Percentiles rank a stretch among this genome's conserved stretches.
Conservation (phyloP, 2,329 filamentous ascomycete species). For the Botrytis medusae region DNA sequence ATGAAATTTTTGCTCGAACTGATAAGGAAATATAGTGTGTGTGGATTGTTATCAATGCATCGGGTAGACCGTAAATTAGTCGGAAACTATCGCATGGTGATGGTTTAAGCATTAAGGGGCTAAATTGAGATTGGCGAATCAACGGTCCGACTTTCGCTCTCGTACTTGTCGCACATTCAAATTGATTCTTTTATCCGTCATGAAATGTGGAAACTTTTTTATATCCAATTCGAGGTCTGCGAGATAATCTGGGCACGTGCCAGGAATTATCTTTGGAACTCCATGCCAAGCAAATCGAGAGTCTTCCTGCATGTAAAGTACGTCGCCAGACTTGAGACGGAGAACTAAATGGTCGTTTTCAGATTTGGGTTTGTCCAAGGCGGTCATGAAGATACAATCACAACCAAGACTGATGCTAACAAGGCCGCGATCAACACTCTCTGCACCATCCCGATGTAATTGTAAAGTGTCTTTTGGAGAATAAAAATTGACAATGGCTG, state of each 20-base stretch:
- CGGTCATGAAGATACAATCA: constrained; percentile 84
- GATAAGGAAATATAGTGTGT: constrained; percentile 3
- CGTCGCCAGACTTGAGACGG: constrained; percentile 79
- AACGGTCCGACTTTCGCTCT: constrained; percentile 33
- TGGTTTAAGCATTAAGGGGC: not conserved
- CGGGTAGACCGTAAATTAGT: not conserved
- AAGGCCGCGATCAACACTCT: constrained; percentile 74
- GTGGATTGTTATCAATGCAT: constrained; percentile 9
- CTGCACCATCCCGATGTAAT: constrained; percentile 91
- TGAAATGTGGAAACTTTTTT: constrained; percentile 77
- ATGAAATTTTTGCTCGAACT: not conserved
- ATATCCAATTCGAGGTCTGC: constrained; percentile 65
- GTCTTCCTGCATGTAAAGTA: constrained; percentile 80
- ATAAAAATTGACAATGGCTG: constrained; percentile 93
- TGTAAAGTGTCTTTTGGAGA: constrained; percentile 87
- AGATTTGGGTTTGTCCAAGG: constrained; percentile 46
- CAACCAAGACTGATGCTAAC: constrained; percentile 88
- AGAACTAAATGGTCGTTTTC: constrained; percentile 55
- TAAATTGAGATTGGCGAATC: constrained; percentile 1
- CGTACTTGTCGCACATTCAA: constrained; percentile 90
- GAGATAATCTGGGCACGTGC: constrained; percentile 75
- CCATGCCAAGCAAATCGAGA: constrained; percentile 93
- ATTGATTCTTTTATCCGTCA: constrained; percentile 84
- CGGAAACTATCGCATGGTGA: constrained; percentile 3
- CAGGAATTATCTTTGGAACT: constrained; percentile 79